A percentile compares a stretch with the other conserved stretches of the same genome.
These are phyloP conservation scores for Ascomycota sp. DNA, from an alignment of 2,329 filamentous ascomycete species.

Conservation along the genomic window DNA sequence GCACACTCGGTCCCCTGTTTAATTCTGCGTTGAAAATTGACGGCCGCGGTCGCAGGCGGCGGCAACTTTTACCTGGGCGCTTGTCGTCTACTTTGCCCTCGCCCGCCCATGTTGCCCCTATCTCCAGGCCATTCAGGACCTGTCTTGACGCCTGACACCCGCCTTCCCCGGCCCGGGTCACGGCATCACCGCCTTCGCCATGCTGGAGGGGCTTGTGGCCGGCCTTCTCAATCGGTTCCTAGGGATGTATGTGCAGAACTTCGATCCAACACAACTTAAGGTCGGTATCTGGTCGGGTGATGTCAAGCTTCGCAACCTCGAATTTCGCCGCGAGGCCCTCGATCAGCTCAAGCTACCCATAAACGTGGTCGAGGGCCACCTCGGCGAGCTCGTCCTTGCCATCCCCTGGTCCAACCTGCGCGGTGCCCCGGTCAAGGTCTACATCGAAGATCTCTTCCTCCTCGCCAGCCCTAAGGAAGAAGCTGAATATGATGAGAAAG, in stretches of 20 bases:
- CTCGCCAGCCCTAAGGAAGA: constrained; percentile 91
- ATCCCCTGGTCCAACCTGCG: constrained; percentile 96
- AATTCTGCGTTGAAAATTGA: no score
- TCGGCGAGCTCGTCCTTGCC: constrained; percentile 72
- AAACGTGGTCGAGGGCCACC: constrained; percentile 86
- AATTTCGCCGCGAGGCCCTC: constrained; percentile 80
- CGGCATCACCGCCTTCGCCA: constrained; percentile 38
- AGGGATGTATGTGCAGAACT: constrained; percentile 99
- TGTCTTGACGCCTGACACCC: constrained; percentile 2
- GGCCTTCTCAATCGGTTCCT: constrained; percentile 96
- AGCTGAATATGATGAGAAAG: constrained; percentile 74
- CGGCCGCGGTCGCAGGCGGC: no score
- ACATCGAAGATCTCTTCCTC: constrained; percentile 91
- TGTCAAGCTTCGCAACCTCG: constrained; percentile 79
- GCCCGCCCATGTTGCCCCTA: constrained; percentile 4
- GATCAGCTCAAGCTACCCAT: constrained; percentile 92
- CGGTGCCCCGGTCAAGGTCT: constrained; percentile 80
- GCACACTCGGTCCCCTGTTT: no score
- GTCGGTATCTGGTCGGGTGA: constrained; percentile 98
- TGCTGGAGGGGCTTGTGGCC: constrained; percentile 93
- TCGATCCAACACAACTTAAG: constrained; percentile 91
- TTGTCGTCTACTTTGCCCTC: not conserved
- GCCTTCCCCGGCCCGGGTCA: constrained; percentile 44
- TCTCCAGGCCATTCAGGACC: constrained; percentile 1
- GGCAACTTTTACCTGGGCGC: not conserved